Conservation (phyloP, 2,329 filamentous ascomycete genomes). For the Pseudofabraea citricarpa region DNA sequence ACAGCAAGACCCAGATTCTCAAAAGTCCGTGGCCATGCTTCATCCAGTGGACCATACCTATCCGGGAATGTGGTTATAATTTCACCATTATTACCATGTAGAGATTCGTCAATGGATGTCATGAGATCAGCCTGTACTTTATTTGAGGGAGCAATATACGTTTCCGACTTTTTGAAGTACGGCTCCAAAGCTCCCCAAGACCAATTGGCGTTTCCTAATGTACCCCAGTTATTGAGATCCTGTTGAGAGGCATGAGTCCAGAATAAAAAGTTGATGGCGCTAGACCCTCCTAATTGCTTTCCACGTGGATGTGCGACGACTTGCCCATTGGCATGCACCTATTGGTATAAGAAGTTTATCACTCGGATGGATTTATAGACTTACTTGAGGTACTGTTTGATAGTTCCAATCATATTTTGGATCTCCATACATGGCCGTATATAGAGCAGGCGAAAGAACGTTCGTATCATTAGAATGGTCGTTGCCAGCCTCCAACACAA, state of each 20-base stretch:
- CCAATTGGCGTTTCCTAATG: slow-evolving; percentile 36
- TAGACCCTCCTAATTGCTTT: slow-evolving; percentile 29
- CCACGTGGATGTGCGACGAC: slow-evolving; percentile 21
- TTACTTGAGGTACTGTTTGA: slow-evolving; percentile 28
- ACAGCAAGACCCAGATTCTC: neutral
- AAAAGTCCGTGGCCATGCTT: slow-evolving; percentile 5
- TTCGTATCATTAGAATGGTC: slow-evolving; percentile 28
- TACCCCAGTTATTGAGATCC: slow-evolving; percentile 33
- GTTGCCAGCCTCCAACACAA: slow-evolving; percentile 34
- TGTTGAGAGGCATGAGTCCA: slow-evolving; percentile 11
- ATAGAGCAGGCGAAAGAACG: slow-evolving; percentile 29
- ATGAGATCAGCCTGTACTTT: neutral
- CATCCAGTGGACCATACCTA: neutral
- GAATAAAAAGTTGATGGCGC: slow-evolving; percentile 31
- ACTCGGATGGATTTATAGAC: neutral
- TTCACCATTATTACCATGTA: slow-evolving; percentile 7
- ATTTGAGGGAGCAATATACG: slow-evolving; percentile 3
- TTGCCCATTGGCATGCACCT: slow-evolving; percentile 3
- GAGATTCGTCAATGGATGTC: neutral
- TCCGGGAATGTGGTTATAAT: slow-evolving; percentile 5
- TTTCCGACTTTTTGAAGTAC: slow-evolving; percentile 34
- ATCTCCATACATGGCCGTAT: slow-evolving; percentile 24
- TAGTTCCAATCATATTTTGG: slow-evolving; percentile 33
- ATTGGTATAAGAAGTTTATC: neutral
- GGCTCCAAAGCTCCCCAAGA: slow-evolving; percentile 30